Evolutionary conservation across 768 basidiomycete species (phyloP), one percentile per base, ranked within the genome.

Genomic region (Lactarius deliciosus): DNA sequence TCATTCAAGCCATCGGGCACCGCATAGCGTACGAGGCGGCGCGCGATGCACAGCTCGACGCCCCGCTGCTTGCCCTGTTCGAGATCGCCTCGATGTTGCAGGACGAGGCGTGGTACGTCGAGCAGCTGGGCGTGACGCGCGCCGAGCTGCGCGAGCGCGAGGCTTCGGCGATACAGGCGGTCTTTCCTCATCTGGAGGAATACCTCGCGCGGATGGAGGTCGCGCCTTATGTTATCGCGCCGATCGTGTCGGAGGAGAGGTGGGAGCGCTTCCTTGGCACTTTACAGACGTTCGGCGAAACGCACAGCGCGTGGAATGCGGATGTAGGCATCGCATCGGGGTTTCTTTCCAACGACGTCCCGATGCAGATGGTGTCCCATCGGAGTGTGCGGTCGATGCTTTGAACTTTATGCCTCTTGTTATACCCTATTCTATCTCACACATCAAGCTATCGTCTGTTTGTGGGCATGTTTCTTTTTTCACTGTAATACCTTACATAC

Each of bases 1-100:
- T 83, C 7, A 73, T 88, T 61, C 82, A 86, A 76, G 82, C 86
- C n/a, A 83, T 88, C 50, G 87, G 87, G 4, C 85, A 87, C 71
- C 82, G 85, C 18, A 76, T 85, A 50, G 84, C 86, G 2, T 86
- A 87, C 72, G 82, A 85, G 7, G 82, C 83, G 20, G 86, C 81
- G 20, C 64, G 81, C 54, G 75, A 76, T 40, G 76, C 77, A 15
- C 78, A 77, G 4, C 71, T 87, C 34, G 81, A 82, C 2, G 75
- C 77, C 69, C 77, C 79, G 20, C 78, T 89, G 34, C 76, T 87
- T 38, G 84, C 86, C 63, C 72, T 87, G 9, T 88, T 85, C 72
- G 84, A 83, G 71, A 81, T 79, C 61, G 78, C 80, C 6, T 79
- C 82, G 43, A 80, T 87, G 61, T 77, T 81, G 64, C 80, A 80